Conservation (phyloP, 1,284 basidiomycete species). For the Stygiomarasmius scandens region DNA sequence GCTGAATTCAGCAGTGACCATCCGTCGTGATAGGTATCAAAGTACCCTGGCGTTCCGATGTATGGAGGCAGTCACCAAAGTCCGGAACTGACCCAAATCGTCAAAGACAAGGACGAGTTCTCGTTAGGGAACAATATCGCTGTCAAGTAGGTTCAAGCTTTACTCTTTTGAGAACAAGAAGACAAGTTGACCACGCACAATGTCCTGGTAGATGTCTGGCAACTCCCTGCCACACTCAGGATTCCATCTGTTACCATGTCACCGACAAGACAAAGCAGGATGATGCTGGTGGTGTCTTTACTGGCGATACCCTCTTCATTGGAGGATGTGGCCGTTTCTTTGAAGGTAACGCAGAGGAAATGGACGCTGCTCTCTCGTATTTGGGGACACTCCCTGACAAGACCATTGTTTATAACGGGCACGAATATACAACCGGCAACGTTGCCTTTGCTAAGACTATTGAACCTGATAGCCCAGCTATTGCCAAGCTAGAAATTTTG, state of each 20-base stretch:
- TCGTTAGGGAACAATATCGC: constrained; percentile 69
- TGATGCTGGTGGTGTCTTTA: constrained; percentile 83
- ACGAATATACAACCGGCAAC: constrained; percentile 86
- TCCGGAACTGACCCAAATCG: constrained; percentile 68
- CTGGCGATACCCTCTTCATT: constrained; percentile 95
- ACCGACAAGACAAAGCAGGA: constrained; percentile 53
- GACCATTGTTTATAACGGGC: constrained; percentile 88
- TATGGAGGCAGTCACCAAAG: constrained; percentile 84
- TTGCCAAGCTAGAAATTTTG: constrained; percentile 58
- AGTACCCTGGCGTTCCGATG: constrained; percentile 72
- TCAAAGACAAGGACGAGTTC: constrained; percentile 81
- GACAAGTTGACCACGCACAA: too few relatives aligned
- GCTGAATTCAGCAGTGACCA: not conserved
- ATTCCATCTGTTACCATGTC: constrained; percentile 91
- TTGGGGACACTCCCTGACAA: constrained; percentile 77
- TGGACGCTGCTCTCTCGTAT: constrained; percentile 81
- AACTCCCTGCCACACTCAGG: constrained; percentile 96
- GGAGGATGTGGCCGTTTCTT: constrained; percentile 98
- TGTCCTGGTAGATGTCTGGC: constrained; percentile 66
- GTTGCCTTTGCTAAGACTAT: constrained; percentile 66
- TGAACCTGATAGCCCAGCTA: constrained; percentile 64
- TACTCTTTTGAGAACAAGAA: too few relatives aligned
- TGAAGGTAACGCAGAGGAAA: constrained; percentile 86
- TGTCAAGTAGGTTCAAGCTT: constrained; percentile 56
- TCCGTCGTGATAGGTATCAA: constrained; percentile 44